phyloP scores from a whole-genome alignment of 495 filamentous ascomycete genomes.

The Penicillium bialowiezense region DNA sequence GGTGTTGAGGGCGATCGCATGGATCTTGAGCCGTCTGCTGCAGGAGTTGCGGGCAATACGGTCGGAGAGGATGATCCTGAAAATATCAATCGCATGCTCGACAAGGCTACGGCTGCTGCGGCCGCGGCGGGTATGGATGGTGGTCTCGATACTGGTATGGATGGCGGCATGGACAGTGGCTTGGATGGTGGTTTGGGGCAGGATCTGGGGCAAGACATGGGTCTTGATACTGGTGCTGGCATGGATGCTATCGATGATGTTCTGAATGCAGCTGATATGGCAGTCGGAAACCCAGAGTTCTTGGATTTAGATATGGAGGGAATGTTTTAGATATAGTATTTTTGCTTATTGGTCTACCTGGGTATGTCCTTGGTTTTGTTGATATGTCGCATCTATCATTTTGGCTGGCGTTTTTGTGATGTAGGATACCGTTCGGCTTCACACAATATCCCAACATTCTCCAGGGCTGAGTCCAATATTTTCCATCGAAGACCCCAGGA shows the following conservation, averaged over 20 bases:
- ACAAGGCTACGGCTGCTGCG: conserved; percentile 37
- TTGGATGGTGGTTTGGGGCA: conserved; percentile 15
- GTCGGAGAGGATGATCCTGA: conserved; percentile 30
- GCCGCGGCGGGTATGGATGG: conserved; percentile 33
- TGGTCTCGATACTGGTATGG: conserved; percentile 24
- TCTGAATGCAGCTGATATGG: conserved; percentile 47
- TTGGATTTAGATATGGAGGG: conserved; percentile 50
- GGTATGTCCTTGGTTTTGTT: neutral
- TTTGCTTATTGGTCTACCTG: neutral
- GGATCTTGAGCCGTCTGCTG: conserved; percentile 29
- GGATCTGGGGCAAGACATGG: conserved; percentile 31
- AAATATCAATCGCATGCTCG: conserved; percentile 48
- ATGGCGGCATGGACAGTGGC: conserved; percentile 17
- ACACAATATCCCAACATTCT: too few species aligned
- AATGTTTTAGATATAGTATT: conserved; percentile 32
- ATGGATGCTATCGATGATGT: conserved; percentile 48
- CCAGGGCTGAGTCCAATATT: too few species aligned
- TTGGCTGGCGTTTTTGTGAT: too few species aligned
- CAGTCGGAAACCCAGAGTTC: conserved; percentile 47
- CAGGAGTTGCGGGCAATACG: conserved; percentile 12
- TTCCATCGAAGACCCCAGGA: too few species aligned
- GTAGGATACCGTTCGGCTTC: too few species aligned
- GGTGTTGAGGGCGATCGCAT: conserved; percentile 35
- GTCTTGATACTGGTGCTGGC: conserved; percentile 21
- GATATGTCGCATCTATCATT: neutral